Percentiles rank a stretch among this genome's conserved stretches.
These are phyloP conservation scores for Silene noctiflora DNA, from an alignment of 179 eudicot species.

Conservation along the genomic window DNA sequence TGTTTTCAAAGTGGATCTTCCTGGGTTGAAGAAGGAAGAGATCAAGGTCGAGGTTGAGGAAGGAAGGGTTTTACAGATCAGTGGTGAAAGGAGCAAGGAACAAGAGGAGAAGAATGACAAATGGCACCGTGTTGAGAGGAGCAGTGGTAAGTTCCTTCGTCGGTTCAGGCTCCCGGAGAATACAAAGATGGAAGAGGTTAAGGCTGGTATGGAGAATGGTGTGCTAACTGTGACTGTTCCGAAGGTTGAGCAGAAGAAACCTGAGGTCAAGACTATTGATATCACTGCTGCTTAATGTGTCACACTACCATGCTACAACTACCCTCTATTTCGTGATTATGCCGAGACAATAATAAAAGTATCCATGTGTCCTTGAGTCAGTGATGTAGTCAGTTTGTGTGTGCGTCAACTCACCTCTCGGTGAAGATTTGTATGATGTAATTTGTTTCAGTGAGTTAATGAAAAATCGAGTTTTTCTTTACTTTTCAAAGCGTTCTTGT, in stretches of 20 bases:
- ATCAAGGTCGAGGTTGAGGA: constrained; percentile 41
- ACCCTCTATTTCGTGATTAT: neutral
- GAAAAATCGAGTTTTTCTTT: constrained; percentile 3
- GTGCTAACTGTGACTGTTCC: constrained; percentile 36
- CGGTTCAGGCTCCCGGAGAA: constrained; percentile 40
- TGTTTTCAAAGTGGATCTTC: constrained; percentile 35
- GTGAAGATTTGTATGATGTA: constrained; percentile 4
- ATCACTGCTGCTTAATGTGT: constrained; percentile 23
- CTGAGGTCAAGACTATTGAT: constrained; percentile 34
- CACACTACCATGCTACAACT: neutral
- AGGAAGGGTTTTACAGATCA: constrained; percentile 36
- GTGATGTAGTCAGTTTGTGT: neutral
- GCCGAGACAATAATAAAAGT: neutral
- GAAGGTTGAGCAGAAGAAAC: constrained; percentile 33
- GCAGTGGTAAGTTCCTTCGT: constrained; percentile 36
- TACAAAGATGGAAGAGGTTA: constrained; percentile 36
- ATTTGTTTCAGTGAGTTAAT: constrained; percentile 4
- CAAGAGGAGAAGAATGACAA: constrained; percentile 36
- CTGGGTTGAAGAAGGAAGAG: constrained; percentile 41
- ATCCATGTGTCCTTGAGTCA: neutral
- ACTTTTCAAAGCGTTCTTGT: neutral
- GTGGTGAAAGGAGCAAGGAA: constrained; percentile 38
- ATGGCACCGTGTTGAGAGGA: constrained; percentile 41
- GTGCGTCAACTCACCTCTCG: neutral
- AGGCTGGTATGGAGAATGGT: constrained; percentile 30